Evolutionary conservation across 1,139 yeast species (phyloP).

Genomic region (Taphrina flavorubra): DNA sequence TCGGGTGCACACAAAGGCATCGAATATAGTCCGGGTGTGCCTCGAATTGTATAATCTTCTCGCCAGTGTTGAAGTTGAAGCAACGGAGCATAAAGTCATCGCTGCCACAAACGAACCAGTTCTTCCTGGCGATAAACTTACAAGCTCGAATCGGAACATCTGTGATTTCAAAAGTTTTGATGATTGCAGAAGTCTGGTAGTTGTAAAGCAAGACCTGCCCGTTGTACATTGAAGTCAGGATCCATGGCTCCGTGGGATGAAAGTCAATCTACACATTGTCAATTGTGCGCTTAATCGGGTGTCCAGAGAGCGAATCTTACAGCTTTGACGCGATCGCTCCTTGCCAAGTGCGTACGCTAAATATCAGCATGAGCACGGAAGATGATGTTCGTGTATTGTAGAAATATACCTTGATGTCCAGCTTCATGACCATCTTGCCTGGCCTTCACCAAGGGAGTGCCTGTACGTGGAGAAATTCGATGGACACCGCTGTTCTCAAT

Average conservation of each 20-base stretch:
- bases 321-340: slow-evolving; percentile 93
- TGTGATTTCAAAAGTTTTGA: slow-evolving; percentile 81
- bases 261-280: slow-evolving; percentile 65
- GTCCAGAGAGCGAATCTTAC: slow-evolving; percentile 1
- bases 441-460: neutral
- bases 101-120: slow-evolving; percentile 95
- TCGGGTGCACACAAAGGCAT: slow-evolving; percentile 90
- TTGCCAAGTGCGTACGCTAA: slow-evolving; percentile 73
- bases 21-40: slow-evolving; percentile 98
- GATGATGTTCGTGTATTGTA: neutral
- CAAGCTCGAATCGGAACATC: slow-evolving; percentile 97
- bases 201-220: slow-evolving; percentile 44
- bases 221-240: slow-evolving; percentile 43
- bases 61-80: slow-evolving; percentile 93
- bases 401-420: slow-evolving; percentile 33
- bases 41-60: slow-evolving; percentile 90
- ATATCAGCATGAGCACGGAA: slow-evolving; percentile 9
- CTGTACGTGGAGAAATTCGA: neutral
- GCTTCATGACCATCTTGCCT: slow-evolving; percentile 38
- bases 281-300: neutral
- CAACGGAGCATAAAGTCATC: slow-evolving; percentile 95
- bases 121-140: slow-evolving; percentile 90
- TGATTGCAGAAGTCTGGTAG: slow-evolving; percentile 55
- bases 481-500: too few species aligned
- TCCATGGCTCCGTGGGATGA: slow-evolving; percentile 98